Conservation (phyloP, 257 asterid species). For the Solanum phureja region DNA sequence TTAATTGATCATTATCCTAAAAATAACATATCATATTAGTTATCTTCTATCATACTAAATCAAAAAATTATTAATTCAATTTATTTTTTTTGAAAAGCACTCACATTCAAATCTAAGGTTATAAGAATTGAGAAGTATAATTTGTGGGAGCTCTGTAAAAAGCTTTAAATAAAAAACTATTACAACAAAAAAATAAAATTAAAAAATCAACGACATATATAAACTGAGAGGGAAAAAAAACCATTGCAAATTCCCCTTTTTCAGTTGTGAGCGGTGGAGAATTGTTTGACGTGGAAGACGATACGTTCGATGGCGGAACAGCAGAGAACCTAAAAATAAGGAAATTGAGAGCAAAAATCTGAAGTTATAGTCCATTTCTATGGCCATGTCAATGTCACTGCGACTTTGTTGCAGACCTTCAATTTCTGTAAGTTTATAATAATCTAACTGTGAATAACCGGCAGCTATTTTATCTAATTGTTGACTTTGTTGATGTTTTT, state of each 20-base stretch:
- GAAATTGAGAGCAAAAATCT: background rate
- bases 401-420: slow-evolving; percentile 20
- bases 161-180: too few species aligned
- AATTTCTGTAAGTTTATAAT: slow-evolving; percentile 23
- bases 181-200: background rate
- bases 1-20: too few species aligned
- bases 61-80: too few species aligned
- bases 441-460: background rate
- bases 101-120: background rate
- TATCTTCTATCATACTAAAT: too few species aligned
- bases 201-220: background rate
- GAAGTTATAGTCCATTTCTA: background rate
- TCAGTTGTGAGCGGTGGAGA: background rate
- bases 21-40: too few species aligned
- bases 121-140: background rate
- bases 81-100: too few species aligned
- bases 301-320: background rate
- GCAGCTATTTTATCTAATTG: background rate
- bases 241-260: background rate
- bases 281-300: slow-evolving; percentile 3
- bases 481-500: background rate
- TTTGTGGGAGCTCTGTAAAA: background rate
- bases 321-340: too few species aligned
- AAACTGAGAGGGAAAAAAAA: background rate
- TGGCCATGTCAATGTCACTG: background rate